Evolutionary conservation across 306 rosid genomes (phyloP), one percentile per base, ranked within the genome.

Genomic region (Trifolium fragiferum): DNA sequence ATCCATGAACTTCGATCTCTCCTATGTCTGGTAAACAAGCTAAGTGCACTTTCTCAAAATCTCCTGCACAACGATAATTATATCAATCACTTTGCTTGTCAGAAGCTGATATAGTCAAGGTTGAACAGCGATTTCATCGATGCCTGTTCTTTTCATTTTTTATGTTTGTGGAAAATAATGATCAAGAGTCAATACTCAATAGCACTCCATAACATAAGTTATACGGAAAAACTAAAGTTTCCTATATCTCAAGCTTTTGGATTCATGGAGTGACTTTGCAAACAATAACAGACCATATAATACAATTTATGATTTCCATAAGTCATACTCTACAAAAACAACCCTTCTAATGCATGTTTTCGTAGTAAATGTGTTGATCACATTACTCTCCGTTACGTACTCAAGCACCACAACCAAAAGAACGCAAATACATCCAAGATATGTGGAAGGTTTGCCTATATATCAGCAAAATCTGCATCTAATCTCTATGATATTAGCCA

Each of bases 1-100:
- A 51, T 64, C 88, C 90, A 69, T 85, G 38, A 78, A 88, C 90
- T 76, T 76, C 84, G 76, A 92, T 87, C 81, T 88, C 87, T 78
- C 96, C 96, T 12, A 81, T 72, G 43, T 70, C 73, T 13, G 92
- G 92, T 78, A 88, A 84, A 82, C 88, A 82, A 50, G 59, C 40
- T 46, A 75, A 81, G 77, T 92, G 98, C 62, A 76, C 86, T 70
- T 85, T 82, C 88, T 87, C 93, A 70, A 89, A 80, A 64, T 88
- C 81, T 83, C 89, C 98, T 90, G 79, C 82, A 86, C 25, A 82
- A 61, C 33, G 51, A 79, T 77, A 66, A 71, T 13, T 23, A 33
- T 58, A 33, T 46, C 20, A 21, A 19, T 47, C 62, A 76, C 11
- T 63, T 65, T 65, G 58, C 72, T 15, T 62, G 74, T 41, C 41